Percentiles rank a stretch among this genome's conserved stretches.
Evolutionary conservation across 176 grass and related monocot species (phyloP).

Genomic region (Dactylis glomerata): DNA sequence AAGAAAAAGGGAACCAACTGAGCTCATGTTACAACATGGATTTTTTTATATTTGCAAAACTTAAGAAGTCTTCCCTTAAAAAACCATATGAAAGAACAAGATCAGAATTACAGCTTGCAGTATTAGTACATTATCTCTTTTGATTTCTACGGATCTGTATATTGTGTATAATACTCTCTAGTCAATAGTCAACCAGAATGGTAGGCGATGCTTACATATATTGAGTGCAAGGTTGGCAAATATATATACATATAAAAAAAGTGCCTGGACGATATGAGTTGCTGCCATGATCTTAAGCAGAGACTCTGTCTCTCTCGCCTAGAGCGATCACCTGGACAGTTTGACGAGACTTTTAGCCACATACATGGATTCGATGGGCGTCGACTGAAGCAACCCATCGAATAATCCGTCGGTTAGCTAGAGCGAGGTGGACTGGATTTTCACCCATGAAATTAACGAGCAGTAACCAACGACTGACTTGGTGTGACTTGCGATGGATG

Average conservation of each 20-base stretch:
- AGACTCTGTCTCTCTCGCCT: conserved; percentile 22
- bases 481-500: background rate
- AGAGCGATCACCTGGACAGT: background rate
- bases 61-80: background rate
- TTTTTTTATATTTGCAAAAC: background rate
- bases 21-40: too few relatives aligned
- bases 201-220: conserved; percentile 30
- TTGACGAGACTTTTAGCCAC: conserved; percentile 8
- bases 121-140: background rate
- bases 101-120: conserved; percentile 5
- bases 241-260: background rate
- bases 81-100: background rate
- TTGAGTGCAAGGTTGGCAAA: conserved; percentile 15
- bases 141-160: conserved; percentile 1
- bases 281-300: background rate
- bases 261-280: conserved; percentile 5
- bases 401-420: background rate
- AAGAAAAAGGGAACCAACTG: too few relatives aligned
- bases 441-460: background rate
- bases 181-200: conserved; percentile 40
- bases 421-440: background rate
- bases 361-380: conserved; percentile 36
- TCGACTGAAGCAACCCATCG: conserved; percentile 27
- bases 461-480: conserved; percentile 5
- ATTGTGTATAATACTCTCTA: background rate